Evolutionary conservation across 495 filamentous ascomycete genomes (phyloP), one percentile per base, ranked within the genome.

Genomic region (Niebla homalea): DNA sequence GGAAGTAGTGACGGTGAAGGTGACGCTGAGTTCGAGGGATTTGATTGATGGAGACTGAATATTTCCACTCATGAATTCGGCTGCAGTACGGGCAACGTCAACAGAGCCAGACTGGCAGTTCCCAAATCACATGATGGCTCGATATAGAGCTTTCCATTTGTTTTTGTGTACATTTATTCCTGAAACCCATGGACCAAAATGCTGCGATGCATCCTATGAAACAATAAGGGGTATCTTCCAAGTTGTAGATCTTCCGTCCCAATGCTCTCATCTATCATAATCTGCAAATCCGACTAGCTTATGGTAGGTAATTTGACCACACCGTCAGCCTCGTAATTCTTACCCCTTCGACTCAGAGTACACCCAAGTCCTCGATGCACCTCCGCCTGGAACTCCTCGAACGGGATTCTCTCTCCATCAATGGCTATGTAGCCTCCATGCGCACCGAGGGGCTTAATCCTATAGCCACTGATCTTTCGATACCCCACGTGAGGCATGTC

Each of bases 361-460:
- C 84, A 87, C n/a, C 86, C 92, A 21, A 97, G 68, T 0, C 88
- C 86, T 42, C 74, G 72, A 67, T 94, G 87, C 14, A 95, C 68
- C 67, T 98, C 92, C 8, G 79, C 87, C 67, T 98, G 92, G 63
- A 94, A 90, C 0, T 85, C 81, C 50, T 81, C 81, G 57, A 89
- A 96, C 1, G 87, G 85, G 11, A 93, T 69, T 20, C 78, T 70
- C 64, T 98, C 92, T 22, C 92, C 92, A 57, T 98, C 92, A 57
- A 98, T 87, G 60, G 87, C 90, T 64, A 98, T 89, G 65, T 87
- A 92, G 4, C 92, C 88, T 42, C 75, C 70, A 43, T 69, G 72
- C 14, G 51, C 69, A 44, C 75, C 67, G 19, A 79, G 81, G 0
- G 92, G 92, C 0, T 83, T 77, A 53, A 98, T 79, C 32, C 92